A percentile compares a stretch with the other conserved stretches of the same genome.
Conservation (phyloP, 1,284 basidiomycete species). For the Cystobasidium slooffiae region DNA sequence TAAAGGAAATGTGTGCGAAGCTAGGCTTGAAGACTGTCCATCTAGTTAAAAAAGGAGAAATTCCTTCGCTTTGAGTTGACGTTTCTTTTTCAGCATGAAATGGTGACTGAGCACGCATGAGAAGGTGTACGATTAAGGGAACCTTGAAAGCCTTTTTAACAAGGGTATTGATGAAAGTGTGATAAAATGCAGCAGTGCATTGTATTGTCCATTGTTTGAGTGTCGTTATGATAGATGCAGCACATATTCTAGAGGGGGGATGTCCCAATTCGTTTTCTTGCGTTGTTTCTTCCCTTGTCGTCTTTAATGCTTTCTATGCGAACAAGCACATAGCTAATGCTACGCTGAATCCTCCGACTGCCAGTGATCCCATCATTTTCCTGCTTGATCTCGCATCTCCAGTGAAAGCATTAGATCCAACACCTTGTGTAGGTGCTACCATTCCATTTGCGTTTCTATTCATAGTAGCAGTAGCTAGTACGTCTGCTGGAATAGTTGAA, state of each 20-base stretch:
- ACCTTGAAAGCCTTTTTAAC: too few relatives aligned
- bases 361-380: background rate
- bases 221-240: background rate
- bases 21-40: background rate
- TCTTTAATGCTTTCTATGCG: background rate
- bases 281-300: background rate
- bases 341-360: background rate
- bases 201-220: background rate
- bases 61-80: too few relatives aligned
- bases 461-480: slow-evolving; percentile 18
- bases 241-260: too few relatives aligned
- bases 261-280: background rate
- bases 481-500: slow-evolving; percentile 21
- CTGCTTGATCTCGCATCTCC: background rate
- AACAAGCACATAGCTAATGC: background rate
- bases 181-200: too few relatives aligned
- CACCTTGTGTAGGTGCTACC: slow-evolving; percentile 19
- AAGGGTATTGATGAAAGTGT: background rate
- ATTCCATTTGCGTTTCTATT: slow-evolving; percentile 27
- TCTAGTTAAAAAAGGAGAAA: too few relatives aligned
- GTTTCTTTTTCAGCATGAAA: too few relatives aligned
- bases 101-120: too few relatives aligned
- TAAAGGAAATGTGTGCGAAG: background rate
- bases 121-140: too few relatives aligned
- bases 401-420: slow-evolving; percentile 5